Percentiles rank a stretch among this genome's conserved stretches.
These are phyloP conservation scores for Linum lewisii DNA, from an alignment of 345 rosid species.

Conservation along the genomic window DNA sequence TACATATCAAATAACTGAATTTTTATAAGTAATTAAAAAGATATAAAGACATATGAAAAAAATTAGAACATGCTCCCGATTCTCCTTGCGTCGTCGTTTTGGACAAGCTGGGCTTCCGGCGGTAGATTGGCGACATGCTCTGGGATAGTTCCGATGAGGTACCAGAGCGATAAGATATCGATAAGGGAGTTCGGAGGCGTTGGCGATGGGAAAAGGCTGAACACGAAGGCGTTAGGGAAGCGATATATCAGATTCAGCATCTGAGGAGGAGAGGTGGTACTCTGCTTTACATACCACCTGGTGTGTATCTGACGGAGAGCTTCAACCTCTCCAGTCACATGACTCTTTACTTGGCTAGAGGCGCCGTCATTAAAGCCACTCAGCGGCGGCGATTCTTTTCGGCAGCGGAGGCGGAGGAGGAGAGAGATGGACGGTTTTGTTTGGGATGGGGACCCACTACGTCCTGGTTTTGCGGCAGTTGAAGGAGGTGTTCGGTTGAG, in stretches of 20 bases:
- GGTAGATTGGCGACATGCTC: constrained; percentile 52
- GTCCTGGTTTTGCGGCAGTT: no score
- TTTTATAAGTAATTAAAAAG: no score
- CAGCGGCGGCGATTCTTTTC: no score
- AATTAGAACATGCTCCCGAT: constrained; percentile 4
- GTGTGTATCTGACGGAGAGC: constrained; percentile 68
- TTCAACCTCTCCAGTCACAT: constrained; percentile 84
- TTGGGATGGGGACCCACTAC: no score
- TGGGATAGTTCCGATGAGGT: constrained; percentile 63
- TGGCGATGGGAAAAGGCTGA: constrained; percentile 71
- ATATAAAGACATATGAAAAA: no score
- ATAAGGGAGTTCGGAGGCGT: constrained; percentile 77
- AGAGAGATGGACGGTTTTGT: no score
- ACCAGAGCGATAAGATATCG: constrained; percentile 61
- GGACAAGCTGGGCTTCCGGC: constrained; percentile 14
- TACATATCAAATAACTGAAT: no score
- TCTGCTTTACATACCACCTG: constrained; percentile 70
- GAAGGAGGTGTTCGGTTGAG: no score
- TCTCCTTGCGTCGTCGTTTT: constrained; percentile 15
- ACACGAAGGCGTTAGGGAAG: constrained; percentile 69
- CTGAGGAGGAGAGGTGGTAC: constrained; percentile 68
- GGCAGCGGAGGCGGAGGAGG: no score
- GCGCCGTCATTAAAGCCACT: constrained; percentile 76
- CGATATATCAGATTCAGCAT: constrained; percentile 72
- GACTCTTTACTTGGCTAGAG: constrained; percentile 86